phyloP scores from a whole-genome alignment of 1,284 basidiomycete genomes.

The Fomitopsis pinicola region DNA sequence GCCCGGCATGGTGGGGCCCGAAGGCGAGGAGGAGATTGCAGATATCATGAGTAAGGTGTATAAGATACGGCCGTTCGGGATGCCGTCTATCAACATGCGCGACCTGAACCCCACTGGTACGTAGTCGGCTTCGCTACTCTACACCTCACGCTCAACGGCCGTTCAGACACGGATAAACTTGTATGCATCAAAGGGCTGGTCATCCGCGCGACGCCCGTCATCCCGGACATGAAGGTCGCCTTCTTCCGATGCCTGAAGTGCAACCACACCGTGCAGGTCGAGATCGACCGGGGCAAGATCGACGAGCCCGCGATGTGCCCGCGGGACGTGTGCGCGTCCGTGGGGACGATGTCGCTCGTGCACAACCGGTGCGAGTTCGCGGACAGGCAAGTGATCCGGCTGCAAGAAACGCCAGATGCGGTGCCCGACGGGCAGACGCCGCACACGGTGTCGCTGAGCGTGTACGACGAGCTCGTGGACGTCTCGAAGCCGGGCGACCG shows the following conservation, averaged over 20 bases:
- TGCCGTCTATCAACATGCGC: conserved; percentile 84
- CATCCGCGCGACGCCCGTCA: conserved; percentile 95
- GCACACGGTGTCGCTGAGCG: conserved; percentile 93
- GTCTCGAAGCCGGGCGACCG: conserved; percentile 94
- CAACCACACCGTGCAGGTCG: conserved; percentile 90
- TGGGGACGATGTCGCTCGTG: conserved; percentile 90
- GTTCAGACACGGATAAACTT: conserved; percentile 92
- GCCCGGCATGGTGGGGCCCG: conserved; percentile 66
- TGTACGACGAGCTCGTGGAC: conserved; percentile 97
- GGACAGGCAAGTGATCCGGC: conserved; percentile 90
- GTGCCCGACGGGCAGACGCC: conserved; percentile 99
- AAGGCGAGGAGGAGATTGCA: conserved; percentile 74
- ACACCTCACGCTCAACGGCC: conserved; percentile 1
- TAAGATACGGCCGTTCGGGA: conserved; percentile 90
- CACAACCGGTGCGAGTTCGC: conserved; percentile 97
- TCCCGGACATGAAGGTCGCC: conserved; percentile 97
- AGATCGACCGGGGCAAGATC: conserved; percentile 96
- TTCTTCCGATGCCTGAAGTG: conserved; percentile 99
- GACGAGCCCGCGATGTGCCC: conserved; percentile 90
- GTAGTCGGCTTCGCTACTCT: conserved; percentile 16
- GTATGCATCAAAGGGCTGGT: conserved; percentile 95
- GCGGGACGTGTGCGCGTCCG: conserved; percentile 83
- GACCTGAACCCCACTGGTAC: conserved; percentile 85
- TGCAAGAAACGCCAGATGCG: conserved; percentile 97
- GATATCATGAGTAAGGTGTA: conserved; percentile 82